A percentile compares a stretch with the other conserved stretches of the same genome.
Conservation (phyloP, 106 monocot species). For the Hemerocallis citrina region DNA sequence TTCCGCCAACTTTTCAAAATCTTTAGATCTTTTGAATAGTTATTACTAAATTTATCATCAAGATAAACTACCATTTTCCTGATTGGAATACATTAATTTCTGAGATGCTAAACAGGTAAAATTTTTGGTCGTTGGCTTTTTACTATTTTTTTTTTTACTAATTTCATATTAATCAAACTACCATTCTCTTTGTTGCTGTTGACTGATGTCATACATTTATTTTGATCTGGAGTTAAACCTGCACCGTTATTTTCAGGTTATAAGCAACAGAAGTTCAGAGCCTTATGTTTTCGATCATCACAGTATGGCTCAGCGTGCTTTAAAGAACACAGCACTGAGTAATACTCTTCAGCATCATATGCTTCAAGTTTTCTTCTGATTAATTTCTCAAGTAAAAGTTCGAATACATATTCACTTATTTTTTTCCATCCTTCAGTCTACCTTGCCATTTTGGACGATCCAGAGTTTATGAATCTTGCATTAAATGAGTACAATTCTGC, state of each 20-base stretch:
- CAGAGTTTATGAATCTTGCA: constrained; percentile 57
- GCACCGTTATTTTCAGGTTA: constrained; percentile 31
- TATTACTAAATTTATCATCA: too few relatives aligned
- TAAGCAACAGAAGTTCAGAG: constrained; percentile 61
- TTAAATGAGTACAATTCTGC: constrained; percentile 73
- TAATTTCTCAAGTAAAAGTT: constrained; percentile 8
- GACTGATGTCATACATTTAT: background rate
- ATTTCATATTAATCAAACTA: background rate
- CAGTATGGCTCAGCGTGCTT: constrained; percentile 65
- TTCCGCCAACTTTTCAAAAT: too few relatives aligned
- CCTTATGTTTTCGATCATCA: constrained; percentile 76
- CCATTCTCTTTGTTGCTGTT: background rate
- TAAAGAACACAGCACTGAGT: constrained; percentile 85
- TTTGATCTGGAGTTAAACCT: background rate
- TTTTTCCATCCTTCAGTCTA: constrained; percentile 45
- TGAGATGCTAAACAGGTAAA: too few relatives aligned
- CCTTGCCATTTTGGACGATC: constrained; percentile 65
- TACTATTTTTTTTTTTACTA: too few relatives aligned
- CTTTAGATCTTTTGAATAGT: too few relatives aligned
- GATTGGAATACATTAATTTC: too few relatives aligned
- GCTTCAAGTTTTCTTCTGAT: background rate
- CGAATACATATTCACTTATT: background rate
- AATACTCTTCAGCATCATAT: constrained; percentile 10
- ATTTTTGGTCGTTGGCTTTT: too few relatives aligned
- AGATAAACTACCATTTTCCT: too few relatives aligned